Conservation (phyloP, 2,329 filamentous ascomycete species). For the Sarocladiaceae sp. region DNA sequence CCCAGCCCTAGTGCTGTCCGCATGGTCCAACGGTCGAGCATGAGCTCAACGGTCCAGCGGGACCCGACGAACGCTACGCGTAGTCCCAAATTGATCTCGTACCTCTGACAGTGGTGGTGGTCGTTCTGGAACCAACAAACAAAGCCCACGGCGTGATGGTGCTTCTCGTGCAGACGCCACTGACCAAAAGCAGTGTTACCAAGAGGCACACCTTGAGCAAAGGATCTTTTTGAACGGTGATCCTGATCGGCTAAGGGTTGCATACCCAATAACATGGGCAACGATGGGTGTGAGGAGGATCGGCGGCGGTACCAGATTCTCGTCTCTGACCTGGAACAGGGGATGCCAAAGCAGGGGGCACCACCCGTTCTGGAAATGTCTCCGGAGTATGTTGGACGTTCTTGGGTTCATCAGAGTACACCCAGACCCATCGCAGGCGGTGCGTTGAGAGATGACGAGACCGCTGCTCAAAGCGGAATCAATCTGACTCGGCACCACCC, state of each 20-base stretch:
- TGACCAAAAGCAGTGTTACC: background rate
- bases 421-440: background rate
- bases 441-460: background rate
- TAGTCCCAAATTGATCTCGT: background rate
- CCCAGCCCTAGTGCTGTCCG: background rate
- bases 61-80: background rate
- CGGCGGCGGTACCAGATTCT: constrained; percentile 5
- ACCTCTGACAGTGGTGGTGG: background rate
- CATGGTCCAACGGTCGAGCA: constrained; percentile 8
- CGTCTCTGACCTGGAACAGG: background rate
- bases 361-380: constrained; percentile 5
- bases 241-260: constrained; percentile 4
- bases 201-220: background rate
- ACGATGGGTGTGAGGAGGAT: constrained; percentile 1
- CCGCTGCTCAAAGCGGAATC: background rate
- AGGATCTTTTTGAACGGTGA: constrained; percentile 7
- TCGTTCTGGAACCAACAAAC: background rate
- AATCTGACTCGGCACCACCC: constrained; percentile 4
- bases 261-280: background rate
- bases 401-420: constrained; percentile 1
- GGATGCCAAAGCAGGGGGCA: background rate
- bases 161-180: constrained; percentile 7
- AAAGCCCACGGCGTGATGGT: background rate
- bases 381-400: constrained; percentile 2
- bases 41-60: constrained; percentile 6